A percentile compares a stretch with the other conserved stretches of the same genome.
Conservation (phyloP, 75 land plant genomes). For the Sequoiadendron giganteum region DNA sequence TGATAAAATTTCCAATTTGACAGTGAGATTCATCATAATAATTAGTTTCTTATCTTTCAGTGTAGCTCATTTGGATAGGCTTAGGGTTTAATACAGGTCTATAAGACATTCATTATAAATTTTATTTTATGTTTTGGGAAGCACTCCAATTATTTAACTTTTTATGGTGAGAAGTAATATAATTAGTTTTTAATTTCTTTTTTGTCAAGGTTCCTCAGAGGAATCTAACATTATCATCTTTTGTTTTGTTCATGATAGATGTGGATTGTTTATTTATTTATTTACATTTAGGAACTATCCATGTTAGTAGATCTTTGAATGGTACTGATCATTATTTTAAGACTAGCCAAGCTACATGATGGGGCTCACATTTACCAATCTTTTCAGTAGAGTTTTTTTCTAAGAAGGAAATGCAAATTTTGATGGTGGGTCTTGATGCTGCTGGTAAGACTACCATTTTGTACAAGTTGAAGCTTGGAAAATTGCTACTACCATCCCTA, state of each 20-base stretch:
- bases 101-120: neutral
- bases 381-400: slow-evolving; percentile 47
- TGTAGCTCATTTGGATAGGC: neutral
- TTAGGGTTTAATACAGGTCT: neutral
- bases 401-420: slow-evolving; percentile 62
- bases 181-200: neutral
- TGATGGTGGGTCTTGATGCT: slow-evolving; percentile 67
- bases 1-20: no score
- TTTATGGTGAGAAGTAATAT: neutral
- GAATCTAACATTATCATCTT: neutral
- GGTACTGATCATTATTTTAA: neutral
- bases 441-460: slow-evolving; percentile 58
- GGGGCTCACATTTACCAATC: slow-evolving; percentile 66
- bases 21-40: neutral
- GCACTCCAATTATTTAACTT: neutral
- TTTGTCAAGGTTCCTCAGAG: neutral
- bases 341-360: slow-evolving; percentile 5
- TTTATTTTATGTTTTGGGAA: neutral
- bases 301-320: neutral
- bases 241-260: neutral
- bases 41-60: neutral
- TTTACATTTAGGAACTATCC: neutral
- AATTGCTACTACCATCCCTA: slow-evolving; percentile 58
- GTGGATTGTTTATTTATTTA: neutral
- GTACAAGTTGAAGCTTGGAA: slow-evolving; percentile 63